Evolutionary conservation across 164 flowering plant species (phyloP).

Genomic region (Cinnamomum chago): DNA sequence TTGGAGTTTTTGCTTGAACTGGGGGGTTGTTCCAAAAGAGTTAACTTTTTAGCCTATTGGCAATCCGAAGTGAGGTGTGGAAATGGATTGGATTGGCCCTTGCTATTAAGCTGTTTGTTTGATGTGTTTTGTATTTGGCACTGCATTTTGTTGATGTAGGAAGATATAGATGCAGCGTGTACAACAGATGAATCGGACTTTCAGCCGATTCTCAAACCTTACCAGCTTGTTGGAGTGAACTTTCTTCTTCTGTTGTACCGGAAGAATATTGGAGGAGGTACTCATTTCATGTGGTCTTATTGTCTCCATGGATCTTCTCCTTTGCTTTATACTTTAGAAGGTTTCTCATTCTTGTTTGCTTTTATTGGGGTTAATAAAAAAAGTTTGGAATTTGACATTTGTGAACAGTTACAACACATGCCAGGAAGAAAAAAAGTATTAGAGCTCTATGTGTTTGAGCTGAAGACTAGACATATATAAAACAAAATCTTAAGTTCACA

Average conservation of each 20-base stretch:
- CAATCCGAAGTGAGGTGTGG: not conserved
- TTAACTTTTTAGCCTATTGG: not conserved
- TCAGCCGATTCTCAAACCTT: slow-evolving; percentile 85
- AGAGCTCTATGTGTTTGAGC: too few species aligned
- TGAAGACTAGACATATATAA: too few species aligned
- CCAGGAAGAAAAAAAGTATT: too few species aligned
- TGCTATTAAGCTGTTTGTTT: not conserved
- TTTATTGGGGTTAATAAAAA: not conserved
- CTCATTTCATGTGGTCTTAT: not conserved
- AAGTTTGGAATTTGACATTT: not conserved
- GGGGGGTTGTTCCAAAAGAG: not conserved
- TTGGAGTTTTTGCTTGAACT: not conserved
- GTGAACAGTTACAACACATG: not conserved
- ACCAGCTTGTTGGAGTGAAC: slow-evolving; percentile 96
- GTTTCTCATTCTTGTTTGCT: not conserved
- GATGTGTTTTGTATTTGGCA: not conserved
- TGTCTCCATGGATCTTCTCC: not conserved
- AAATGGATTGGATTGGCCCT: not conserved
- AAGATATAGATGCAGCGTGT: slow-evolving; percentile 76
- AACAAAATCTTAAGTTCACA: too few species aligned
- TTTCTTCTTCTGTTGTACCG: slow-evolving; percentile 80
- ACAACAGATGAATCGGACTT: slow-evolving; percentile 56
- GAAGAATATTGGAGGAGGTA: slow-evolving; percentile 93
- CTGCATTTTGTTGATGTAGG: slow-evolving; percentile 33
- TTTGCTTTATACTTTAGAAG: not conserved